phyloP scores from a whole-genome alignment of 805 yeast species.

The Ogataea haglerorum region DNA sequence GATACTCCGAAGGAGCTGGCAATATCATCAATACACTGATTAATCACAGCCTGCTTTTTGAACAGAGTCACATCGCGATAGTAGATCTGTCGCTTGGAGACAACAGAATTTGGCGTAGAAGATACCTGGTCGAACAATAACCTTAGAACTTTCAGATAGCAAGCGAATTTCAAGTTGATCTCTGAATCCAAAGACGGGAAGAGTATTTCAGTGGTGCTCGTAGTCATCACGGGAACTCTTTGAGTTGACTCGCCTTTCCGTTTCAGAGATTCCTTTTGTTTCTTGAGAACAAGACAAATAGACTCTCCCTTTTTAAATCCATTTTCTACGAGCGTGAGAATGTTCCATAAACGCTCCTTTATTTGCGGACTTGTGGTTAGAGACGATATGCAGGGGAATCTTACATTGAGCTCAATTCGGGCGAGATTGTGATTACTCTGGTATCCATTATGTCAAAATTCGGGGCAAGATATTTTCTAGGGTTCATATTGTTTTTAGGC shows the following conservation, averaged over 20 bases:
- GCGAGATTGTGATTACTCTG: constrained; percentile 14
- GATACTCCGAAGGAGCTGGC: constrained; percentile 37
- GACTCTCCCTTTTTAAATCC: constrained; percentile 27
- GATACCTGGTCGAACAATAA: constrained; percentile 17
- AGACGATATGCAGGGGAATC: neutral
- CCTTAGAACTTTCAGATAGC: constrained; percentile 23
- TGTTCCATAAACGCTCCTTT: constrained; percentile 13
- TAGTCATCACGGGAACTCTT: constrained; percentile 1
- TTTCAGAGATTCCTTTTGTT: constrained; percentile 8
- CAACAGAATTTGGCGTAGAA: constrained; percentile 8
- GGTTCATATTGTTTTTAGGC: neutral
- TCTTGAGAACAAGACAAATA: constrained; percentile 17
- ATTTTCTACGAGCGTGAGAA: constrained; percentile 25
- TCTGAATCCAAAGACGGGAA: constrained; percentile 21
- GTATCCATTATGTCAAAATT: neutral
- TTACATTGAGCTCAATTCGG: constrained; percentile 16
- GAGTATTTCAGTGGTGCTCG: constrained; percentile 10
- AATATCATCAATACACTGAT: constrained; percentile 37
- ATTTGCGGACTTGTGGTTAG: constrained; percentile 8
- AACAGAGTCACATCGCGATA: constrained; percentile 56
- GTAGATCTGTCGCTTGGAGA: constrained; percentile 55
- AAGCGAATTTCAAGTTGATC: constrained; percentile 20
- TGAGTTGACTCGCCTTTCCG: constrained; percentile 4
- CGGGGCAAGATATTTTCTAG: neutral
- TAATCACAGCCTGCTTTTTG: constrained; percentile 40